Evolutionary conservation across 75 land plant genomes (phyloP).

Genomic region (Pinus tabuliformis): DNA sequence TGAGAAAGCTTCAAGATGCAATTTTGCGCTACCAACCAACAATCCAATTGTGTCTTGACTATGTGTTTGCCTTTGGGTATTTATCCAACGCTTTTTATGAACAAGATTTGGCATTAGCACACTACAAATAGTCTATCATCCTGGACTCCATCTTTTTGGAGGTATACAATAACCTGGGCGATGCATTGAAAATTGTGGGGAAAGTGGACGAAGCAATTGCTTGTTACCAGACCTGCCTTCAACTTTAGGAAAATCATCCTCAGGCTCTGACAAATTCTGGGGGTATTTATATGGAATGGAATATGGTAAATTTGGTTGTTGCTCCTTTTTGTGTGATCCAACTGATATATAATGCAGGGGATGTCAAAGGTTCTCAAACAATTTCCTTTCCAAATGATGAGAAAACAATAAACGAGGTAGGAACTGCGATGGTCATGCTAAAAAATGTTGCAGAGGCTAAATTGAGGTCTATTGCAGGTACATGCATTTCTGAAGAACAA

Average conservation of each 20-base stretch:
- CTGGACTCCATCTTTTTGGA: conserved; percentile 38
- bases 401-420: conserved; percentile 80
- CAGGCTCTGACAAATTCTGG: conserved; percentile 38
- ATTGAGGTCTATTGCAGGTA: conserved; percentile 60
- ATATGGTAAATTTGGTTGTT: conserved; percentile 36
- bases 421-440: conserved; percentile 98
- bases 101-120: not conserved
- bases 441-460: conserved; percentile 90
- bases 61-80: too few relatives aligned
- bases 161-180: conserved; percentile 53
- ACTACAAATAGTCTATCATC: conserved; percentile 46
- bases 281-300: conserved; percentile 51
- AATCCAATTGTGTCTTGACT: conserved; percentile 17
- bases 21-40: conserved; percentile 34
- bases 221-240: conserved; percentile 50
- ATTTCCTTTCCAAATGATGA: conserved; percentile 99
- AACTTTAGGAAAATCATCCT: conserved; percentile 44
- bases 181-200: conserved; percentile 46
- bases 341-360: conserved; percentile 20
- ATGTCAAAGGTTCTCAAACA: conserved; percentile 98
- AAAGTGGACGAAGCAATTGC: conserved; percentile 34
- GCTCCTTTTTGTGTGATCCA: too few relatives aligned
- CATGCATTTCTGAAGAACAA: conserved; percentile 72
- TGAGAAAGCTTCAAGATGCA: conserved; percentile 41
- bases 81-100: conserved; percentile 22